Conservation (phyloP, 768 basidiomycete genomes). For the Tephrocybe sp. region DNA sequence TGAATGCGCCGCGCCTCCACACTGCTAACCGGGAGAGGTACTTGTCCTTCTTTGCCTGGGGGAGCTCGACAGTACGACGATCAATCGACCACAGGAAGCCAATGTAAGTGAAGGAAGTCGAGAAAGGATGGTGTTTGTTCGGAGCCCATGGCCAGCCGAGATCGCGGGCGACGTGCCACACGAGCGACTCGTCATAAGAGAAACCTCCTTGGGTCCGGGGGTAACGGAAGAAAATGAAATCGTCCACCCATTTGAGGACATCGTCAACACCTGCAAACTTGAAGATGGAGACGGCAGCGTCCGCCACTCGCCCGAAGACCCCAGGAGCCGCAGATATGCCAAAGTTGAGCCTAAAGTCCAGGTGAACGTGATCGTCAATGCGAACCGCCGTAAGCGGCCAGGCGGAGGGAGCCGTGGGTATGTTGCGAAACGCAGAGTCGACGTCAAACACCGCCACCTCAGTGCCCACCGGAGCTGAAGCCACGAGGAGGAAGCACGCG, state of each 20-base stretch:
- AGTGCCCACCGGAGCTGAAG: constrained; percentile 2
- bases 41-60: constrained; percentile 24
- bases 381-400: background rate
- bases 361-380: constrained; percentile 2
- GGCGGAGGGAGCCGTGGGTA: background rate
- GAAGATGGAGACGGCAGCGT: no score
- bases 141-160: constrained; percentile 36
- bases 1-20: constrained; percentile 14
- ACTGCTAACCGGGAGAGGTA: constrained; percentile 23
- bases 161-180: constrained; percentile 18
- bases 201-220: constrained; percentile 5
- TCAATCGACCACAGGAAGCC: constrained; percentile 36
- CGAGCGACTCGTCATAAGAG: constrained; percentile 20
- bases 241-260: constrained; percentile 34
- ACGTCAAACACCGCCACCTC: constrained; percentile 7
- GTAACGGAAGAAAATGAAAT: constrained; percentile 30
- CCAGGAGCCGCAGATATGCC: no score
- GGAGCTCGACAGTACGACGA: constrained; percentile 27
- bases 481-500: constrained; percentile 4
- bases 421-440: constrained; percentile 3
- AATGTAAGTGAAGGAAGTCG: constrained; percentile 29
- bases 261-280: constrained; percentile 21
- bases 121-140: constrained; percentile 27
- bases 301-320: constrained; percentile 26
- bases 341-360: no score